A percentile compares a stretch with the other conserved stretches of the same genome.
Evolutionary conservation across 2,329 filamentous ascomycete genomes (phyloP).

Genomic region (Alternaria sp.): DNA sequence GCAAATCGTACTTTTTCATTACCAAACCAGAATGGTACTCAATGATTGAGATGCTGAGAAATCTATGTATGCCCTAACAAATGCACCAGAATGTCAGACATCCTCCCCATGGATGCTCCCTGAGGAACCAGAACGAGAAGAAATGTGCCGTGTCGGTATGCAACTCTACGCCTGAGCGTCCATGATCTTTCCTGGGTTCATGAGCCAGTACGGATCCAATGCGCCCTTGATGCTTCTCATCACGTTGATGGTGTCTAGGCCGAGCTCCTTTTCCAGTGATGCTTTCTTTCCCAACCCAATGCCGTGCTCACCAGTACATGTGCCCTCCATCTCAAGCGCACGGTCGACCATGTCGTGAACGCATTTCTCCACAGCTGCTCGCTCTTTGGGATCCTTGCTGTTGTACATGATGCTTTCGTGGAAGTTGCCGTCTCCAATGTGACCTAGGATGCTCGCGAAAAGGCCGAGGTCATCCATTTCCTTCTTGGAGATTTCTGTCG

Average conservation of each 20-base stretch:
- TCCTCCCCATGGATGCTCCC: constrained; percentile 32
- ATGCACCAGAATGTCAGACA: constrained; percentile 27
- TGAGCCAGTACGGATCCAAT: constrained; percentile 84
- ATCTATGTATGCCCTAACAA: constrained; percentile 8
- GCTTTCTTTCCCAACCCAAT: constrained; percentile 88
- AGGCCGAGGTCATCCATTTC: constrained; percentile 86
- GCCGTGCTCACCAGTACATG: constrained; percentile 89
- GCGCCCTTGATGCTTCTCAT: constrained; percentile 87
- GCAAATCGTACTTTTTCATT: not conserved
- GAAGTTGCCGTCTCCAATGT: constrained; percentile 95
- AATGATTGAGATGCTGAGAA: not conserved
- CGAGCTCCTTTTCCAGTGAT: constrained; percentile 80
- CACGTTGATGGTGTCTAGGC: constrained; percentile 78
- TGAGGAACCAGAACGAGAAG: constrained; percentile 2
- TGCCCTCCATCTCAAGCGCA: constrained; percentile 94
- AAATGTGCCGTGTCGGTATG: not conserved
- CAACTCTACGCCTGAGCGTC: constrained; percentile 56
- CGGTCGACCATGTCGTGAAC: constrained; percentile 90
- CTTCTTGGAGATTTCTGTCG: constrained; percentile 80
- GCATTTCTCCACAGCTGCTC: constrained; percentile 78
- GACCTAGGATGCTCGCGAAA: constrained; percentile 87
- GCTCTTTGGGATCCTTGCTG: constrained; percentile 72
- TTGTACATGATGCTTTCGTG: constrained; percentile 93
- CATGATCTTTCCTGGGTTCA: constrained; percentile 94
- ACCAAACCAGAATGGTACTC: not conserved